Base-by-base conservation (phyloP, 306 rosid genomes). In the Trichosanthes truncata region DNA sequence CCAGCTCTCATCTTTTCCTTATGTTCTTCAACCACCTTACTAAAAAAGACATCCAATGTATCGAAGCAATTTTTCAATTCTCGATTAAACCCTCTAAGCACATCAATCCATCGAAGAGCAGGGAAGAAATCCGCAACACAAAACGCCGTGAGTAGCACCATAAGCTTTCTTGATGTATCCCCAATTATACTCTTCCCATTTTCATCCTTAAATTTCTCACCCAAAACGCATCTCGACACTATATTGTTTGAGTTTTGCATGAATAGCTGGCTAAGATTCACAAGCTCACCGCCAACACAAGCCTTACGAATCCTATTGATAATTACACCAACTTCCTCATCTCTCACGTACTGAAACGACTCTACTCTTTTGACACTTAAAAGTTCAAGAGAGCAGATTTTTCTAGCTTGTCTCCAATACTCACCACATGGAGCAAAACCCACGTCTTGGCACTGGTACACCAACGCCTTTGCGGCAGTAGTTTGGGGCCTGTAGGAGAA, bases 121-220 rank as follows among this genome's bases (percentile, higher is more conserved):
- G 87, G 89, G 49, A 81, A 86, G 62, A 60, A 83, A 78, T 89
- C 86, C 52, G 87, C 82, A 5, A 84, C 41, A 14, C 84, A 14
- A 29, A 82, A 86, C n/a, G 85, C 43, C 48, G 4, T 0, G 0
- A 84, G 0, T 1, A 21, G 77, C 3, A 0, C 29, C 81, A 17
- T 0, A 17, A 77, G 1, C 43, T 45, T 82, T 33, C 77, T 87
- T 4, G 80, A 12, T 2, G 79, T 5, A 13, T 51, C 56, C 1
- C 56, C 56, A 51, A 51, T 9, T 51, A n/a, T 51, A 13, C 56
- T 51, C 56, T 51, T 51, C n/a, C 56, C 56, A 51, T 51, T 51
- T 51, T 51, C 56, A 51, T 51, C 56, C n/a, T 51, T n/a, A 51
- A 51, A 51, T 5, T 51, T 51, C 6, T 51, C 56, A 1, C 56